These are phyloP conservation scores for Thelonectria olida DNA, from an alignment of 2,329 filamentous ascomycete genomes.

Conservation along the genomic window DNA sequence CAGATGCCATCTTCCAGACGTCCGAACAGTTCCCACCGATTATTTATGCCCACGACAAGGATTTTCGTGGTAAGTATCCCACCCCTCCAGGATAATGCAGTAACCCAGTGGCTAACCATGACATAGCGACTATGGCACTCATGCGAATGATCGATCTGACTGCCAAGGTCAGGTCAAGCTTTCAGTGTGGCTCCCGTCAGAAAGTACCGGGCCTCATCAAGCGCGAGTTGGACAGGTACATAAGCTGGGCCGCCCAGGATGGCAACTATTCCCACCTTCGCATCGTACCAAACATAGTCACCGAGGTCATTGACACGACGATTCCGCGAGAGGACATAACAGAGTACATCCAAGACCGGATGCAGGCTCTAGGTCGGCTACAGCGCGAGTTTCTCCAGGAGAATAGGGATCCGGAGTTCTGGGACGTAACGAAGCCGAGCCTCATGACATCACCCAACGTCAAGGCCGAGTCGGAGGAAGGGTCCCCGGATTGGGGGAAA, in stretches of 20 bases:
- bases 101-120: slow-evolving; percentile 19
- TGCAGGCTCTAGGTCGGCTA: slow-evolving; percentile 46
- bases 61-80: slow-evolving; percentile 48
- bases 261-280: slow-evolving; percentile 47
- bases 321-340: slow-evolving; percentile 44
- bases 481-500: not conserved
- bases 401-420: slow-evolving; percentile 42
- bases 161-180: slow-evolving; percentile 42
- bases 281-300: slow-evolving; percentile 51
- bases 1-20: slow-evolving; percentile 47
- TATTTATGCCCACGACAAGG: slow-evolving; percentile 48
- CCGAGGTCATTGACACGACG: slow-evolving; percentile 47
- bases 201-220: slow-evolving; percentile 47
- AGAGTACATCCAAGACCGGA: slow-evolving; percentile 46
- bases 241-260: slow-evolving; percentile 54
- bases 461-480: slow-evolving; percentile 32
- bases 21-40: slow-evolving; percentile 44
- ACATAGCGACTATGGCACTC: slow-evolving; percentile 52
- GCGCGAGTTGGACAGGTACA: slow-evolving; percentile 46
- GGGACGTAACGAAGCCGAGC: slow-evolving; percentile 39
- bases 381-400: slow-evolving; percentile 49
- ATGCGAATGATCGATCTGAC: slow-evolving; percentile 53
- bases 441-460: slow-evolving; percentile 31
- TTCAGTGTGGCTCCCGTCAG: slow-evolving; percentile 47
- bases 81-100: not conserved